Base-by-base conservation (phyloP, 345 rosid species). In the Hevea brasiliensis region DNA sequence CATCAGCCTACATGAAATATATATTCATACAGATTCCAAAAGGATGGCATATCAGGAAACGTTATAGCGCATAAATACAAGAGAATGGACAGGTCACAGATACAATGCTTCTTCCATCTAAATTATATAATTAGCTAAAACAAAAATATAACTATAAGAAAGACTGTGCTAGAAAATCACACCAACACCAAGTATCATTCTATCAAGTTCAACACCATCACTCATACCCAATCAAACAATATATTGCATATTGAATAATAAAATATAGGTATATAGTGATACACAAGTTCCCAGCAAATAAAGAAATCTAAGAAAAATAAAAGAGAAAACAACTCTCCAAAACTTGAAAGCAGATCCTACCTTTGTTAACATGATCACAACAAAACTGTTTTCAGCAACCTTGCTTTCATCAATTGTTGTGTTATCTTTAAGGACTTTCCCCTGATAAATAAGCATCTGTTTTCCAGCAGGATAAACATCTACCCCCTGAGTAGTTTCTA, bases 401-500 rank as follows among this genome's bases (percentile, higher is more conserved):
- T 86, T 85, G 64, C 85, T 92, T 72, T 88, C 94, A 26, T 81
- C 93, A 76, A 94, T 66, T 37, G 98, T 94, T 9, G 93, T 87
- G 76, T 79, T 75, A 72, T 94, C 97, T 71, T 84, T 86, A 51
- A 94, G 96, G 50, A 94, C 94, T 77, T 87, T 92, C 47, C 97
- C 97, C 79, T 92, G 94, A 74, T 89, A 63, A 76, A 94, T 92
- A 57, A 94, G 96, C 94, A 94, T 89, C 74, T 74, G 94, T 41
- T 83, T 87, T 32, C 82, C 77, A 72, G 97, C 92, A 64, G 96
- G 97, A 74, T 87, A 94, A 67, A 81, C 78, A 74, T 79, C 87
- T 7, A 82, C 77, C 29, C 98, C 97, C 79, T 90, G 92, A 20
- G 74, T 76, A 59, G 82, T 78, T 84, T 92, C 96, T 72, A 92